A percentile compares a stretch with the other conserved stretches of the same genome.
phyloP scores from a whole-genome alignment of 2,329 filamentous ascomycete genomes.

The Diaporthe eres region DNA sequence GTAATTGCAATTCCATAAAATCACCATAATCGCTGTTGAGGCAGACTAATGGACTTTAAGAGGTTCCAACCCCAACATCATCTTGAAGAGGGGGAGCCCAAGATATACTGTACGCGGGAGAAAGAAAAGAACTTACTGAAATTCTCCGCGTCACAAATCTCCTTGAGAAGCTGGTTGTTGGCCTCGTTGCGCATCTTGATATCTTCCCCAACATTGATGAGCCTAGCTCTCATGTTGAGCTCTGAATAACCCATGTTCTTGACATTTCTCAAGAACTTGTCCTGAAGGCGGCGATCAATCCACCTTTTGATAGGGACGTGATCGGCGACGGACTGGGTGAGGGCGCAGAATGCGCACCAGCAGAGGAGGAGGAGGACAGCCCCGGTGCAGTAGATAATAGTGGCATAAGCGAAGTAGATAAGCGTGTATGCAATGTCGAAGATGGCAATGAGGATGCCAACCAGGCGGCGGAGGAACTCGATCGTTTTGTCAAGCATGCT shows the following conservation, averaged over 20 bases:
- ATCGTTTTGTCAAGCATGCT: neutral
- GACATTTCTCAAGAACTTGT: neutral
- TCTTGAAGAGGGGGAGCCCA: neutral
- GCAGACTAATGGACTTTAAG: neutral
- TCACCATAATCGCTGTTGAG: neutral
- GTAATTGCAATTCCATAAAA: neutral
- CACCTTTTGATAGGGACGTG: conserved; percentile 4
- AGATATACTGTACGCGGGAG: too few relatives aligned
- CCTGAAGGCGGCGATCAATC: conserved; percentile 23
- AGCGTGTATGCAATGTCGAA: neutral
- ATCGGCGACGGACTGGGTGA: conserved; percentile 31
- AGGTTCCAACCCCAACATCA: neutral
- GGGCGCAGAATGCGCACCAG: conserved; percentile 29
- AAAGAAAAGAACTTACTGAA: conserved; percentile 4
- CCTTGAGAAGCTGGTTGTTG: conserved; percentile 12
- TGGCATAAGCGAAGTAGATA: neutral
- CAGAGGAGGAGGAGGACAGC: neutral
- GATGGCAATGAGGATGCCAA: neutral
- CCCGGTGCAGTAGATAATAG: neutral
- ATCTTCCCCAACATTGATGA: neutral
- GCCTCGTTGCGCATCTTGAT: conserved; percentile 26
- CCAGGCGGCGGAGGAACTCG: conserved; percentile 2
- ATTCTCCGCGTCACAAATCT: conserved; percentile 16
- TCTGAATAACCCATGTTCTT: conserved; percentile 15
- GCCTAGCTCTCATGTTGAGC: neutral